Percentiles rank a stretch among this genome's conserved stretches.
phyloP scores from a whole-genome alignment of 2,329 filamentous ascomycete species.

The Microdochium bolleyi region DNA sequence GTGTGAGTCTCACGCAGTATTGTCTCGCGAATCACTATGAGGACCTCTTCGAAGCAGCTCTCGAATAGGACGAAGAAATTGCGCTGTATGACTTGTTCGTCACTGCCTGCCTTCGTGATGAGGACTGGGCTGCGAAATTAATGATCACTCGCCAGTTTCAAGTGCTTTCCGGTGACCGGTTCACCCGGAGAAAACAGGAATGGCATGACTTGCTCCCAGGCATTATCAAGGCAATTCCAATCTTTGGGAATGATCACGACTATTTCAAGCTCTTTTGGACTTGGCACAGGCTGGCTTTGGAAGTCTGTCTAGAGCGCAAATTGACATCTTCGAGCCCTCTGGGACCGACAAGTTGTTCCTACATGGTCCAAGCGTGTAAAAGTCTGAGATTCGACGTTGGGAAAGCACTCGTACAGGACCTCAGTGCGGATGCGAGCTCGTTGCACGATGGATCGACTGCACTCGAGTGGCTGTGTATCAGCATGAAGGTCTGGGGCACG shows the following conservation, averaged over 20 bases:
- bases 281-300: too few species aligned
- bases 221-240: not conserved
- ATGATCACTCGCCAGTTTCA: not conserved
- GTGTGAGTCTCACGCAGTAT: not conserved
- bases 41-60: not conserved
- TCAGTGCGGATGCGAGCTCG: not conserved
- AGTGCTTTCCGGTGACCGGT: not conserved
- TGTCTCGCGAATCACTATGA: not conserved
- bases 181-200: not conserved
- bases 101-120: not conserved
- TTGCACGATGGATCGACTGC: not conserved
- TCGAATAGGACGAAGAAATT: not conserved
- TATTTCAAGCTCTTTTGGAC: too few species aligned
- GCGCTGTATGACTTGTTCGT: not conserved
- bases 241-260: too few species aligned
- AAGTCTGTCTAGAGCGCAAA: not conserved
- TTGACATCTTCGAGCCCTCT: not conserved
- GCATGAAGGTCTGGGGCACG: not conserved
- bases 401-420: not conserved
- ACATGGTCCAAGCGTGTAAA: not conserved
- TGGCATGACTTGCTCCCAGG: not conserved
- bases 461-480: not conserved
- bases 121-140: not conserved
- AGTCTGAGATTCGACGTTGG: not conserved
- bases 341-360: not conserved